Evolutionary conservation across 2,329 filamentous ascomycete species (phyloP).

Genomic region (Exophiala aquamarina): DNA sequence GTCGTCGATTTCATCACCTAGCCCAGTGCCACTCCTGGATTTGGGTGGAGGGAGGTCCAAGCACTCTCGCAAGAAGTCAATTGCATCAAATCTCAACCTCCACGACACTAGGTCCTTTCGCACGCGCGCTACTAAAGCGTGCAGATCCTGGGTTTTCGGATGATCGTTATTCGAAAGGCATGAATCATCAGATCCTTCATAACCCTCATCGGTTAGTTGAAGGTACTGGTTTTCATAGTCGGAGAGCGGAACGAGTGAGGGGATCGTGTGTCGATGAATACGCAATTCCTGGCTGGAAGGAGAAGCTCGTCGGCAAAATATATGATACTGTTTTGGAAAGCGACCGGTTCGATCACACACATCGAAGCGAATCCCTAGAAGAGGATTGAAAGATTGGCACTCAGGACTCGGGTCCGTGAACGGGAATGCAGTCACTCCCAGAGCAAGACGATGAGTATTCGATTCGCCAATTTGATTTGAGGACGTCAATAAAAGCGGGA

Average conservation of each 20-base stretch:
- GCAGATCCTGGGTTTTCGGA: constrained; percentile 36
- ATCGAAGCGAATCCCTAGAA: constrained; percentile 45
- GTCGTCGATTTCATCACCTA: constrained; percentile 28
- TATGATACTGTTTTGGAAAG: constrained; percentile 45
- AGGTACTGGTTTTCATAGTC: constrained; percentile 40
- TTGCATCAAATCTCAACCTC: constrained; percentile 41
- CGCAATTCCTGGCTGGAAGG: constrained; percentile 27
- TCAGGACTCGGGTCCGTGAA: constrained; percentile 45
- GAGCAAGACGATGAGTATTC: constrained; percentile 46
- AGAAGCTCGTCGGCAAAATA: constrained; percentile 35
- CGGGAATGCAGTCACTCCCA: constrained; percentile 46
- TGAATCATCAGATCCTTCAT: constrained; percentile 18
- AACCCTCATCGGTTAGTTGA: constrained; percentile 22
- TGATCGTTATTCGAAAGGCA: constrained; percentile 27
- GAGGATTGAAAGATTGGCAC: constrained; percentile 26
- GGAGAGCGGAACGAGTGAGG: constrained; percentile 42
- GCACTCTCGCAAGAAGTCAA: constrained; percentile 29
- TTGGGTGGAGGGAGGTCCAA: constrained; percentile 13
- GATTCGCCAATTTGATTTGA: constrained; percentile 35
- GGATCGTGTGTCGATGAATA: constrained; percentile 47
- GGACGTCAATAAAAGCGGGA: constrained; percentile 35
- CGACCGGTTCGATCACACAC: constrained; percentile 39
- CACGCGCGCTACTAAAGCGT: constrained; percentile 38
- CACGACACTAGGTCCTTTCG: constrained; percentile 42
- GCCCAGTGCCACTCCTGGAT: constrained; percentile 29